Evolutionary conservation across 2,329 filamentous ascomycete genomes (phyloP), one percentile per base, ranked within the genome.

Genomic region (Thielaviopsis punctulata): DNA sequence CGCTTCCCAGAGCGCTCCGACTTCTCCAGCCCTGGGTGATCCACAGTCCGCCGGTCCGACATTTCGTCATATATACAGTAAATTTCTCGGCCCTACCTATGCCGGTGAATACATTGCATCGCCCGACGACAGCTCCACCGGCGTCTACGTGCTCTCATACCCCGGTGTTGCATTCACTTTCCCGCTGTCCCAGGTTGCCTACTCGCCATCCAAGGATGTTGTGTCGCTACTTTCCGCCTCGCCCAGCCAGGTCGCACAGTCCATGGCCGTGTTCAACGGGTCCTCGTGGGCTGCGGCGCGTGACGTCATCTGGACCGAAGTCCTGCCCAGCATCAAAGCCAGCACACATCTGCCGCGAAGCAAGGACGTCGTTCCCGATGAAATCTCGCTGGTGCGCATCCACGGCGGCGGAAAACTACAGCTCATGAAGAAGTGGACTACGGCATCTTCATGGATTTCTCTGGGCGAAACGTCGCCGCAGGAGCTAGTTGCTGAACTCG

Each of bases 131-230:
- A 61, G 69, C 1, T 70, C 72, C 15, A 69, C 73, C 54, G 89
- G 89, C 15, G 84, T 79, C 21, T 98, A 96, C 62, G 80, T 95
- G 30, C 71, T 98, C 30, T 96, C 90, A 1, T 98, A 95, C 66
- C 89, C 90, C 1, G 92, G 92, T 0, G 80, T 98, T 25, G 87
- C 90, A 0, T 95, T 96, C 63, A 89, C 84, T 36, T 98, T 98
- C 58, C 80, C 86, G 0, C 71, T 96, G 25, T 75, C 81, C 48
- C 70, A 77, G 54, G 80, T 83, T 1, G 77, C 80, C 21, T 95
- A 87, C 72, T 86, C 84, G 3, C 75, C 82, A 1, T 67, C 71
- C 48, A 82, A 80, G 61, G 89, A 96, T 62, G 88, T 94, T 56
- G 88, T 95, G 25, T 83, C 86, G 0, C 69, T 95, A 36, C 74